Base-by-base conservation (phyloP, 192 early-diverging fungal genomes). In the Rhizophagus sp. region DNA sequence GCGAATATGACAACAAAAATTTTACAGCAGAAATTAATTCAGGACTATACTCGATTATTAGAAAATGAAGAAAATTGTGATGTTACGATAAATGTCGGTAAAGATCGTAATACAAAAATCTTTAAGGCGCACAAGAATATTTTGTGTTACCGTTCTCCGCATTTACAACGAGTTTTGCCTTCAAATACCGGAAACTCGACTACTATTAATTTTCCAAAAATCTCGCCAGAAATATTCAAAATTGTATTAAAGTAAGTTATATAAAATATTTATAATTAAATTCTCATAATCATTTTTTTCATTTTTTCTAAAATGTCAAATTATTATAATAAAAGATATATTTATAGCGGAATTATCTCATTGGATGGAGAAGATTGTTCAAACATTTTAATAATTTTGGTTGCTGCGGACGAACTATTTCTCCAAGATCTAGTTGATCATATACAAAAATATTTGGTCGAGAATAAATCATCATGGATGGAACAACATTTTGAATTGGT, bases 241-340 rank as follows among this genome's bases (percentile, higher is more conserved):
- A 19, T 61, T 52, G 4, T 74, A 6, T 25, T 74, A 1, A 74
- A 57, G 73, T 74, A 74, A 57, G 73, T 74, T 4, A 33, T 12
- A 33, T n/a, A 13, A 17, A 30, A 30, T 30, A 2, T 24, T 24
- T 22, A 10, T 10, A 25, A 0, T 25, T 25, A 63, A 10, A 25
- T 24, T 10, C 3, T 25, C 25, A 63, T 25, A 11, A 24, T 63
- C 3, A n/a, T 24, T 10, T 63, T 22, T 25, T 63, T n/a, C n/a
- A n/a, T n/a, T n/a, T n/a, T 63, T 25, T 5, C 2, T 36, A 39
- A 30, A 49, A 61, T 61, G 4, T 15, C 30, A 30, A 30, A 30
- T 30, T 30, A 30, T 22, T 74, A 9, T 36, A 27, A 49, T 25
- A 27, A 19, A n/a, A 74, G 73, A 25, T 74, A 74, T 74, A 74